Base-by-base conservation (phyloP, 2,329 filamentous ascomycete genomes). In the Ceratocystis cacaofunesta region DNA sequence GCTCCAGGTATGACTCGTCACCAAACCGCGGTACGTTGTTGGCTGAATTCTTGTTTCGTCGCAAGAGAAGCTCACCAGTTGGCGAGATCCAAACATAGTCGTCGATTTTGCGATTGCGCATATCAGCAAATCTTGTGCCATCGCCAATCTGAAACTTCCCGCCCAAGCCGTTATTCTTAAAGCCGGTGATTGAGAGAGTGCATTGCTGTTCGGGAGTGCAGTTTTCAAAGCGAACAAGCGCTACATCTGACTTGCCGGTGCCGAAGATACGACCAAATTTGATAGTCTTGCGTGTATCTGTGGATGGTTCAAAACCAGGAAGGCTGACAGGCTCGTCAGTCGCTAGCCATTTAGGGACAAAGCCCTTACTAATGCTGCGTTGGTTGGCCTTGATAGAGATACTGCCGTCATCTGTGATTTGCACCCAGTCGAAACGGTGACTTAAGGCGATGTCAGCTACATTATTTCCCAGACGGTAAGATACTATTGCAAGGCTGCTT, bases 311-410 rank as follows among this genome's bases (percentile, higher is more conserved):
- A 4, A 46, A 60, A 1, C 30, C 50, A 25, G 50, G n/a, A 12
- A 66, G 22, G 7, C 30, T 66, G 17, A 41, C 17, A 19, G 15
- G 28, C 25, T 46, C 36, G 12, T 19, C 25, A 22, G 65, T 44
- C 15, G 32, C 12, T 17, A 65, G 57, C 68, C 68, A 69, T 7
- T 43, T n/a, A 5, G 67, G 67, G 7, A 65, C 30, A 25, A 69
- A 32, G 22, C 65, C 63, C 22, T 66, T 68, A n/a, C 41, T 65
- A 6, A 32, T 52, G 44, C 66, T 66, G 25, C 67, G 63, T 22
- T 66, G 63, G 67, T 72, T 75, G 43, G 69, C 61, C 65, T 66
- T 74, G 44, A 72, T 68, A n/a, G 70, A 60, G 3, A 73, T 66
- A 15, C 65, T 68, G 25, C 71, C 71, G 15, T 66, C 70, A 7